Evolutionary conservation across 805 yeast species (phyloP).

Genomic region (Candida boidinii): DNA sequence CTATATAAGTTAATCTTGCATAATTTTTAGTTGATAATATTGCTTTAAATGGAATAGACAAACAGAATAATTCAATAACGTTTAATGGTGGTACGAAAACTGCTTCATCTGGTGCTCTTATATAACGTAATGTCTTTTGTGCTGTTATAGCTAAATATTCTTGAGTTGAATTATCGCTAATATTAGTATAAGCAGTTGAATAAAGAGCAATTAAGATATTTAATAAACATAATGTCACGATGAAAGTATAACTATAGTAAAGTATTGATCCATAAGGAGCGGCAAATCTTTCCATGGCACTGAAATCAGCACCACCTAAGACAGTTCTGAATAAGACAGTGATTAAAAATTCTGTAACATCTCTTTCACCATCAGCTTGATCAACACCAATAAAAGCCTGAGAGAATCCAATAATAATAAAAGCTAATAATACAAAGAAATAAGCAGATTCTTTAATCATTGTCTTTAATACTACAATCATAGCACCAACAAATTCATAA

Average conservation of each 20-base stretch:
- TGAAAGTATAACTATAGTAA: conserved; percentile 70
- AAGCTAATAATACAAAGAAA: conserved; percentile 64
- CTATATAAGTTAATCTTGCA: conserved; percentile 34
- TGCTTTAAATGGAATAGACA: conserved; percentile 35
- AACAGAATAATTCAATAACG: conserved; percentile 50
- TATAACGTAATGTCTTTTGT: conserved; percentile 72
- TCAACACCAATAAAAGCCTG: conserved; percentile 86
- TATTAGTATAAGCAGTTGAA: conserved; percentile 74
- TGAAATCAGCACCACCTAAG: conserved; percentile 67
- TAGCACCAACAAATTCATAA: conserved; percentile 75
- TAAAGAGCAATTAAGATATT: conserved; percentile 80
- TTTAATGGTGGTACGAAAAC: conserved; percentile 84
- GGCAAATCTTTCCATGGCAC: conserved; percentile 60
- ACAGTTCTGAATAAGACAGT: conserved; percentile 63
- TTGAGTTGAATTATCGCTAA: conserved; percentile 74
- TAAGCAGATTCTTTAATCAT: conserved; percentile 85
- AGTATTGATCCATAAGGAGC: conserved; percentile 81
- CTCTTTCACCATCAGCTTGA: conserved; percentile 77
- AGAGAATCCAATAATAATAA: conserved; percentile 70
- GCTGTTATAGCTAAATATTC: conserved; percentile 82
- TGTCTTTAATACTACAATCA: conserved; percentile 76
- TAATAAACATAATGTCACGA: conserved; percentile 65
- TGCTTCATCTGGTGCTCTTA: conserved; percentile 82
- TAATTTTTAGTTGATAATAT: conserved; percentile 24
- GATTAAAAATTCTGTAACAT: conserved; percentile 58